Percentiles rank a stretch among this genome's conserved stretches.
Evolutionary conservation across 1,284 basidiomycete genomes (phyloP).

Genomic region (Meira nashicola): DNA sequence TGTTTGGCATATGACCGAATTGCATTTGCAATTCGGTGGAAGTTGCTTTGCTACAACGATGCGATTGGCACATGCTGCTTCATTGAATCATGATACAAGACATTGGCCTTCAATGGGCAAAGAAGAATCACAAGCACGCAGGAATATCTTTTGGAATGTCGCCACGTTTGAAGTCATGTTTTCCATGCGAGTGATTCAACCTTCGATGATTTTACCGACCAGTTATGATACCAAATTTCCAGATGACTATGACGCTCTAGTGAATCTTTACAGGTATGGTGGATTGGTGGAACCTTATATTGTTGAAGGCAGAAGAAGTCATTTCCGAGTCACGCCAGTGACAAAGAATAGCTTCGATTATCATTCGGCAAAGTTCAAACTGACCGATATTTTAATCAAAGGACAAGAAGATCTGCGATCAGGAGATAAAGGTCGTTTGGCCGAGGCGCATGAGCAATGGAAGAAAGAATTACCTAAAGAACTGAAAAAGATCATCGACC

Average conservation of each 20-base stretch:
- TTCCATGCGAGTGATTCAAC: conserved; percentile 33
- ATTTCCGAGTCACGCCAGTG: conserved; percentile 22
- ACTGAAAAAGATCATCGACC: conserved; percentile 27
- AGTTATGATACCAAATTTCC: conserved; percentile 40
- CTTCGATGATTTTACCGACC: conserved; percentile 27
- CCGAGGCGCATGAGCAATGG: conserved; percentile 18
- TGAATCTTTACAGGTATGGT: conserved; percentile 29
- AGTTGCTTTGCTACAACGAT: conserved; percentile 36
- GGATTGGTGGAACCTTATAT: conserved; percentile 28
- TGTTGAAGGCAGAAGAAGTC: conserved; percentile 26
- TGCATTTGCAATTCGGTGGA: conserved; percentile 38
- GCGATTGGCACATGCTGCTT: conserved; percentile 39
- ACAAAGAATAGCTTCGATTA: conserved; percentile 31
- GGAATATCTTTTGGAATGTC: conserved; percentile 33
- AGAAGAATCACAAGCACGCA: conserved; percentile 37
- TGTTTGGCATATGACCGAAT: conserved; percentile 41
- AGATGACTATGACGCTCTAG: conserved; percentile 30
- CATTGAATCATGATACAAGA: conserved; percentile 36
- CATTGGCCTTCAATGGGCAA: conserved; percentile 37
- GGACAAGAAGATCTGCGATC: conserved; percentile 26
- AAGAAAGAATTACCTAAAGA: conserved; percentile 27
- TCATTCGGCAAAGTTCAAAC: conserved; percentile 31
- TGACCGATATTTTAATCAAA: conserved; percentile 32
- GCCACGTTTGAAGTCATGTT: conserved; percentile 14
- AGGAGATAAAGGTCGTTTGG: conserved; percentile 18